Base-by-base conservation (phyloP, 495 filamentous ascomycete genomes). In the Glutinoglossum americanum region DNA sequence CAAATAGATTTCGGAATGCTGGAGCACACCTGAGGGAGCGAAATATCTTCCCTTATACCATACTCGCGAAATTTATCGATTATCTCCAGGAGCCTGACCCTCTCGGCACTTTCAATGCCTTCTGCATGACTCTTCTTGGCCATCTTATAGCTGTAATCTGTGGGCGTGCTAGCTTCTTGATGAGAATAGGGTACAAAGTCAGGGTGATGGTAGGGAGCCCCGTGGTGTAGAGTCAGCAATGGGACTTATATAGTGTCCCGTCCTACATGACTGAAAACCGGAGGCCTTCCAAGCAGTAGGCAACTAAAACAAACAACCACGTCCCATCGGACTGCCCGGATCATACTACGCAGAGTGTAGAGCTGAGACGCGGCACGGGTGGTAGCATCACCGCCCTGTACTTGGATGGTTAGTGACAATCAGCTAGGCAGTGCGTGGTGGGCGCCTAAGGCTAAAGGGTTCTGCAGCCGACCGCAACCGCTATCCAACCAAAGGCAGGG, bases 31-130 rank as follows among this genome's bases (percentile, higher is more conserved):
- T 58, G 56, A 23, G 56, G 56, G 15, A 58, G 41, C 27, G 56
- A 45, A 13, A 58, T 45, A 17, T 27, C 33, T 27, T 58, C 35
- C 49, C 56, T 48, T 3, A 58, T 27, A 17, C 44, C 44, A 17
- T 47, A 44, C 56, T 58, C 56, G n/a, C 56, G 56, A 54, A 58
- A 44, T 33, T 58, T 58, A 25, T 58, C 56, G 41, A 48, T 51
- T 2, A 41, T 58, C 33, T 51, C 56, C 17, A 58, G 25, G 17
- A 58, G 54, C 37, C 13, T 7, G 37, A 17, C 7, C 15, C 37
- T 39, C 37, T 39, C 2, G 1, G 37, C 7, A 17, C 13, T 39
- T 15, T 39, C 37, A 15, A 39, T 39, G 37, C 30, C 30, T 33
- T 39, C 37, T 2, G 13, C 37, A 39, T 39, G 5, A 15, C 7